Evolutionary conservation across 768 basidiomycete genomes (phyloP).

Genomic region (Megacollybia marginata): DNA sequence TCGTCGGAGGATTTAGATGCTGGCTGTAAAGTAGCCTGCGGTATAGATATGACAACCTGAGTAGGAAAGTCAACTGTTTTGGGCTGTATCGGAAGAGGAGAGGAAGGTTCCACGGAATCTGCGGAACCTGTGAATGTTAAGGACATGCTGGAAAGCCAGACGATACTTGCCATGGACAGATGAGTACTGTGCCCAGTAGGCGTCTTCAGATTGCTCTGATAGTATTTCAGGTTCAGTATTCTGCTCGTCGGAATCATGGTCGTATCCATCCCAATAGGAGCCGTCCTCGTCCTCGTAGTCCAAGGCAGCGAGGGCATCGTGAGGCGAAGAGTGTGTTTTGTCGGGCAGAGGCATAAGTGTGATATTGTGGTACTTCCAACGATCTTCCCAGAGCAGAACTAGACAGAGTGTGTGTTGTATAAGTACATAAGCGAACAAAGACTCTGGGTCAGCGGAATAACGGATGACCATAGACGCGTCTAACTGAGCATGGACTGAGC

Average conservation of each 20-base stretch:
- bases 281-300: slow-evolving; percentile 35
- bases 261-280: slow-evolving; percentile 67
- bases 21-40: slow-evolving; percentile 25
- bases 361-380: slow-evolving; percentile 69
- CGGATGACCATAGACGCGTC: slow-evolving; percentile 9
- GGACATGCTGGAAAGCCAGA: neutral
- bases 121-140: slow-evolving; percentile 43
- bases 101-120: slow-evolving; percentile 55
- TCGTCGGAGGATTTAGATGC: slow-evolving; percentile 14
- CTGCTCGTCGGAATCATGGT: slow-evolving; percentile 25
- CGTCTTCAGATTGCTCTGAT: slow-evolving; percentile 32
- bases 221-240: slow-evolving; percentile 7
- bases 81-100: slow-evolving; percentile 2
- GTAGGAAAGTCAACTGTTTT: slow-evolving; percentile 20
- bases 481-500: slow-evolving; percentile 3
- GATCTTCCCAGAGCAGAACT: slow-evolving; percentile 54
- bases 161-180: slow-evolving; percentile 52
- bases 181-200: slow-evolving; percentile 73
- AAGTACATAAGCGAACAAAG: slow-evolving; percentile 49
- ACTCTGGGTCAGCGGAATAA: slow-evolving; percentile 36
- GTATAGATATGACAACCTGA: slow-evolving; percentile 17
- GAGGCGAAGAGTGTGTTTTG: slow-evolving; percentile 11
- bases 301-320: slow-evolving; percentile 24
- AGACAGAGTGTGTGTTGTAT: slow-evolving; percentile 46
- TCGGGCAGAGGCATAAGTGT: slow-evolving; percentile 65